Conservation (phyloP, 2,329 filamentous ascomycete species). For the Mycosphaerella arachidis region DNA sequence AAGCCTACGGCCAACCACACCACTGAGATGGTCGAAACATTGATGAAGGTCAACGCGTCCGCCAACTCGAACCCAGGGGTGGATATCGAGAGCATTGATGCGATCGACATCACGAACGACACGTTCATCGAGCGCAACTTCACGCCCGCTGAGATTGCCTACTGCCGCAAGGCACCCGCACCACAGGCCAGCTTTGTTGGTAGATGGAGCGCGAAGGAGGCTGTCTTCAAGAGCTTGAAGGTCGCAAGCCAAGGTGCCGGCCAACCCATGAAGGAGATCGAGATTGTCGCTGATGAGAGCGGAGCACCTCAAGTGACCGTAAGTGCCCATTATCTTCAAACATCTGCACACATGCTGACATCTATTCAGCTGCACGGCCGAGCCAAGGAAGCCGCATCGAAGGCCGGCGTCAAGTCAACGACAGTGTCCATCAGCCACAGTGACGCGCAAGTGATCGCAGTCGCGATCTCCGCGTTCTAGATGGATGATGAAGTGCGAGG, state of each 20-base stretch:
- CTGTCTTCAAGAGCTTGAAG: constrained; percentile 94
- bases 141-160: constrained; percentile 74
- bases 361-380: constrained; percentile 70
- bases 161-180: constrained; percentile 74
- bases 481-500: not conserved
- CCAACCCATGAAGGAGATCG: constrained; percentile 88
- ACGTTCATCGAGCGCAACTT: constrained; percentile 96
- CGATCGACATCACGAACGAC: constrained; percentile 88
- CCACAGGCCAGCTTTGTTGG: constrained; percentile 90
- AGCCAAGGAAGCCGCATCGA: constrained; percentile 75
- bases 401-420: constrained; percentile 81
- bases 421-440: constrained; percentile 95
- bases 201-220: constrained; percentile 96
- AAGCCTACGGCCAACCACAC: constrained; percentile 60
- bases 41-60: constrained; percentile 60
- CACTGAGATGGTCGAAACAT: constrained; percentile 68
- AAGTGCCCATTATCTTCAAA: constrained; percentile 44
- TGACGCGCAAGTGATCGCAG: constrained; percentile 87
- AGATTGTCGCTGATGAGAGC: constrained; percentile 74
- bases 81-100: constrained; percentile 82
- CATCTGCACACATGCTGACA: constrained; percentile 16
- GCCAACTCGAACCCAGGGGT: constrained; percentile 76
- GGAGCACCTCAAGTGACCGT: constrained; percentile 82
- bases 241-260: constrained; percentile 83
- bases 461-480: constrained; percentile 54